Percentiles rank a stretch among this genome's conserved stretches.
Conservation (phyloP, 805 yeast species). For the Yamadazyma paraphyllophila region DNA sequence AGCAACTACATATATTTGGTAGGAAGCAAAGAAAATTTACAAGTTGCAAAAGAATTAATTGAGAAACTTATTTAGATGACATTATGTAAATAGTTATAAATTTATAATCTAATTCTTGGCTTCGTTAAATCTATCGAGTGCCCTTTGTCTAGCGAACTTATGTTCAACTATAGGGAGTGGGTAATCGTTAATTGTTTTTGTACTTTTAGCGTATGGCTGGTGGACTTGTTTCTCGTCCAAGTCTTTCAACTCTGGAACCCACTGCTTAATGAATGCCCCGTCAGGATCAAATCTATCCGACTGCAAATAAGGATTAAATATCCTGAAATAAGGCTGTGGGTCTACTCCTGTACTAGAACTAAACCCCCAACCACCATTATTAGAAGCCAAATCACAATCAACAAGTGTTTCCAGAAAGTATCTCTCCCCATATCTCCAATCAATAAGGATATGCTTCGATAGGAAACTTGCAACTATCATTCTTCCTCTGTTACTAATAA, state of each 20-base stretch:
- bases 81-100: slow-evolving; percentile 1
- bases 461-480: slow-evolving; percentile 55
- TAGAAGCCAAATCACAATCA: slow-evolving; percentile 54
- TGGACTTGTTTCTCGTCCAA: slow-evolving; percentile 30
- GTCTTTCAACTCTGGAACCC: slow-evolving; percentile 48
- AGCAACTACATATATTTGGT: slow-evolving; percentile 55
- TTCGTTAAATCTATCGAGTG: slow-evolving; percentile 40
- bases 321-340: slow-evolving; percentile 56
- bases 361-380: slow-evolving; percentile 61
- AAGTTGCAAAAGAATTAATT: slow-evolving; percentile 25
- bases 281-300: slow-evolving; percentile 47
- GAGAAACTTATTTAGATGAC: slow-evolving; percentile 11
- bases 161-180: slow-evolving; percentile 47
- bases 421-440: slow-evolving; percentile 55
- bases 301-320: slow-evolving; percentile 52
- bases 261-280: slow-evolving; percentile 44
- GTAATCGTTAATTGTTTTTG: slow-evolving; percentile 31
- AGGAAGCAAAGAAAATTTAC: slow-evolving; percentile 57
- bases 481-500: slow-evolving; percentile 52
- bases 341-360: slow-evolving; percentile 52
- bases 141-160: slow-evolving; percentile 38
- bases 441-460: slow-evolving; percentile 48
- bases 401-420: slow-evolving; percentile 49
- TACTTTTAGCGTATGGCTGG: slow-evolving; percentile 29
- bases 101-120: slow-evolving; percentile 19